These are phyloP conservation scores for Crithidia thermophila DNA, from an alignment of 208 protist genomes.

Conservation along the genomic window DNA sequence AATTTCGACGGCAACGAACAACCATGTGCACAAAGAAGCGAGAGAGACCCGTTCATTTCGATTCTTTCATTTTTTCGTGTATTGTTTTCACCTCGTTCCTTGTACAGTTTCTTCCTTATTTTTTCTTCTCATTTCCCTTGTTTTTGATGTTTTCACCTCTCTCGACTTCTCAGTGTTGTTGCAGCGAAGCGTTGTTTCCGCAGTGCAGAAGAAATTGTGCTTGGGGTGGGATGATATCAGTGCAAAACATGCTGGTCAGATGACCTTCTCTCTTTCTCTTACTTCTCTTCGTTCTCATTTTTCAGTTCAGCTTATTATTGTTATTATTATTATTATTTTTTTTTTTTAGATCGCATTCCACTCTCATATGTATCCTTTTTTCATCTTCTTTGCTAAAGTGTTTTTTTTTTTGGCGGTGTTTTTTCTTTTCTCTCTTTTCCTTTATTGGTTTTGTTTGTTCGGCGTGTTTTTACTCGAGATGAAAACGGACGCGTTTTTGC, in stretches of 20 bases:
- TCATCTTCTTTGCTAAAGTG: too few relatives aligned
- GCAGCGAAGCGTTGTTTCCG: too few relatives aligned
- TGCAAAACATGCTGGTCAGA: too few relatives aligned
- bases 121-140: neutral
- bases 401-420: constrained; percentile 6
- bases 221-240: too few relatives aligned
- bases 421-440: neutral
- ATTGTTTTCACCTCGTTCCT: neutral
- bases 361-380: constrained; percentile 9
- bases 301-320: neutral
- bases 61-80: neutral
- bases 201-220: too few relatives aligned
- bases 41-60: constrained; percentile 1
- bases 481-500: too few relatives aligned
- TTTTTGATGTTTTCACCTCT: too few relatives aligned
- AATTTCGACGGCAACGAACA: too few relatives aligned
- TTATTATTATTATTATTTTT: constrained; percentile 13
- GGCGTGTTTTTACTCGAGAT: neutral
- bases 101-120: neutral
- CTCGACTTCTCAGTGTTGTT: too few relatives aligned
- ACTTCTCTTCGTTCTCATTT: neutral
- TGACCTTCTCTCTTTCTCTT: neutral
- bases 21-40: too few relatives aligned
- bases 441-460: neutral
- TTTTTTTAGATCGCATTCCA: neutral